phyloP scores from a whole-genome alignment of 306 rosid species.

The Cicer pinnatifidum region DNA sequence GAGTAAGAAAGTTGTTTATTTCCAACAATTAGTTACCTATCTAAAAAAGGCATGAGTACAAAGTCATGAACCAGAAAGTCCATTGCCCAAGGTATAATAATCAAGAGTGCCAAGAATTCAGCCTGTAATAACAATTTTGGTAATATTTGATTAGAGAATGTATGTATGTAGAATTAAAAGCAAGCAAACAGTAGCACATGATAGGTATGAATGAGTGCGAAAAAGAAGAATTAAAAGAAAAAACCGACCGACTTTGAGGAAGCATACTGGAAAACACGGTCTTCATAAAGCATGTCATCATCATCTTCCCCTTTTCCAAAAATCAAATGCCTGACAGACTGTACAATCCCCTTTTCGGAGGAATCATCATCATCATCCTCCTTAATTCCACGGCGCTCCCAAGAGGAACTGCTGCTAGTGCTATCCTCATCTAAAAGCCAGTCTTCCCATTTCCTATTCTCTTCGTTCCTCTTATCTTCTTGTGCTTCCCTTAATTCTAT shows the following conservation, averaged over 20 bases:
- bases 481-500: slow-evolving; percentile 81
- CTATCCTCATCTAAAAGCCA: slow-evolving; percentile 63
- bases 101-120: slow-evolving; percentile 77
- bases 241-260: slow-evolving; percentile 75
- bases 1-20: not conserved
- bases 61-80: slow-evolving; percentile 95
- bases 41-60: slow-evolving; percentile 90
- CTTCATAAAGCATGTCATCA: slow-evolving; percentile 87
- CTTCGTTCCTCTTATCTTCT: slow-evolving; percentile 68
- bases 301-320: slow-evolving; percentile 58
- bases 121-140: slow-evolving; percentile 65
- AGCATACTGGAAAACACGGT: slow-evolving; percentile 89
- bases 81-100: slow-evolving; percentile 84
- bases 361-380: slow-evolving; percentile 46
- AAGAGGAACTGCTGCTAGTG: slow-evolving; percentile 28
- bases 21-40: slow-evolving; percentile 60
- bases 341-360: slow-evolving; percentile 57
- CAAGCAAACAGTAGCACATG: slow-evolving; percentile 31
- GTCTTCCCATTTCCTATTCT: slow-evolving; percentile 78
- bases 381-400: slow-evolving; percentile 50
- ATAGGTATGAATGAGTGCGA: too few species aligned
- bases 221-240: not conserved
- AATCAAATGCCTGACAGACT: slow-evolving; percentile 61
- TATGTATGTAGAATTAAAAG: slow-evolving; percentile 1
- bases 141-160: slow-evolving; percentile 27